Evolutionary conservation across 2,329 filamentous ascomycete genomes (phyloP).

Genomic region (Talaromyces sp.): DNA sequence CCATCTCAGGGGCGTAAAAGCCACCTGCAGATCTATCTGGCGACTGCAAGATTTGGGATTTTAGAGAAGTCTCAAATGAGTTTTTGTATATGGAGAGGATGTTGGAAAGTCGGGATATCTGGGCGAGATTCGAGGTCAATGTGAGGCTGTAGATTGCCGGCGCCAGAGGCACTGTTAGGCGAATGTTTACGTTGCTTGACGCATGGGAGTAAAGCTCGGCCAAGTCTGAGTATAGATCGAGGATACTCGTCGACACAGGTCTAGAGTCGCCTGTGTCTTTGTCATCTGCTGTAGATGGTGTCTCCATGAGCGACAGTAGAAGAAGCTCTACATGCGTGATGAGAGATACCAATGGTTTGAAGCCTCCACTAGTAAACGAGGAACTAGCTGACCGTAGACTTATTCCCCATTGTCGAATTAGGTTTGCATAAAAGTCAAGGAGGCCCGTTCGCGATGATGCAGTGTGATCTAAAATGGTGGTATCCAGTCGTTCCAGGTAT

Average conservation of each 20-base stretch:
- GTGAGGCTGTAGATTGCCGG: slow-evolving; percentile 66
- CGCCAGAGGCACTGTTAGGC: slow-evolving; percentile 65
- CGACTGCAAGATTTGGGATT: slow-evolving; percentile 34
- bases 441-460: slow-evolving; percentile 56
- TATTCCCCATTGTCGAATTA: slow-evolving; percentile 57
- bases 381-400: slow-evolving; percentile 30
- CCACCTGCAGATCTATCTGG: slow-evolving; percentile 28
- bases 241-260: slow-evolving; percentile 49
- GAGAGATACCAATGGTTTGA: slow-evolving; percentile 39
- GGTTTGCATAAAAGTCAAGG: slow-evolving; percentile 62
- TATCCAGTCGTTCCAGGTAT: slow-evolving; percentile 42
- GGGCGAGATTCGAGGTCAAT: slow-evolving; percentile 61
- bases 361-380: slow-evolving; percentile 26
- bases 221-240: slow-evolving; percentile 67
- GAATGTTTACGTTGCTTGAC: slow-evolving; percentile 52
- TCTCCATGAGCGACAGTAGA: slow-evolving; percentile 57
- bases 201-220: slow-evolving; percentile 55
- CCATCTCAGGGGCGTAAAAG: slow-evolving; percentile 57
- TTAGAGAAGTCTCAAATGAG: slow-evolving; percentile 63
- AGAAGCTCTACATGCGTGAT: slow-evolving; percentile 53
- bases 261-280: slow-evolving; percentile 20
- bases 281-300: slow-evolving; percentile 36
- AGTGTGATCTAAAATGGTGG: slow-evolving; percentile 35
- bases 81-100: slow-evolving; percentile 70
- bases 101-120: slow-evolving; percentile 64